Evolutionary conservation across 2,329 filamentous ascomycete genomes (phyloP).

Genomic region (Trichoderma polysporum): DNA sequence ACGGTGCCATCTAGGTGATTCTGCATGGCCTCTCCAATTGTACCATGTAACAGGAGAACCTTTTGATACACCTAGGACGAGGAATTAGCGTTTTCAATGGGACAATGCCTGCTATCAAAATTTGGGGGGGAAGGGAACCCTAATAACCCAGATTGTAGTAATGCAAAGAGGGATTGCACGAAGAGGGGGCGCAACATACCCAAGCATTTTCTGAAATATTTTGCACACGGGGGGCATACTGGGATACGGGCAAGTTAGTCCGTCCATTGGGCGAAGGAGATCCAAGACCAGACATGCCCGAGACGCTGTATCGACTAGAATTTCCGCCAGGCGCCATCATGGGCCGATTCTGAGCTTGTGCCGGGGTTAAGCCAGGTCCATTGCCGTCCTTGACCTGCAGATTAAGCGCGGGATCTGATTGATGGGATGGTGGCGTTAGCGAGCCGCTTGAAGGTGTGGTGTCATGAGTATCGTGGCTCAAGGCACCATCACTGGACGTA

Average conservation of each 20-base stretch:
- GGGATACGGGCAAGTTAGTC: slow-evolving; percentile 64
- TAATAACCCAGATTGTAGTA: background rate
- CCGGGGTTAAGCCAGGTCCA: slow-evolving; percentile 21
- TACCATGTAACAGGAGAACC: slow-evolving; percentile 76
- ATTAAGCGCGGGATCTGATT: slow-evolving; percentile 64
- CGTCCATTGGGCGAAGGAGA: slow-evolving; percentile 55
- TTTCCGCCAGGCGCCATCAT: slow-evolving; percentile 39
- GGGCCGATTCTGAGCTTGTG: slow-evolving; percentile 37
- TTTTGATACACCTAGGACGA: slow-evolving; percentile 84
- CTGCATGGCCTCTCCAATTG: slow-evolving; percentile 70
- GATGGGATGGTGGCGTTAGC: slow-evolving; percentile 71
- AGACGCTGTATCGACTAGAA: slow-evolving; percentile 62
- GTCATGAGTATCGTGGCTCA: slow-evolving; percentile 58
- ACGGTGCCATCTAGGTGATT: slow-evolving; percentile 74
- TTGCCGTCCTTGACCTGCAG: slow-evolving; percentile 55
- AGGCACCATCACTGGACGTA: slow-evolving; percentile 58
- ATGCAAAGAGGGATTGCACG: background rate
- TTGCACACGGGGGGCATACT: slow-evolving; percentile 75
- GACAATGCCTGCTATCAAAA: background rate
- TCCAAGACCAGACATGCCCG: slow-evolving; percentile 61
- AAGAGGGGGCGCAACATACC: slow-evolving; percentile 55
- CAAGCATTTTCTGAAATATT: slow-evolving; percentile 81
- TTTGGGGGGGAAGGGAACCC: background rate
- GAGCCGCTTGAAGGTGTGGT: slow-evolving; percentile 67
- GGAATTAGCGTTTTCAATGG: slow-evolving; percentile 4